phyloP scores from a whole-genome alignment of 2,329 filamentous ascomycete genomes.

The Diplodia scrobiculata region DNA sequence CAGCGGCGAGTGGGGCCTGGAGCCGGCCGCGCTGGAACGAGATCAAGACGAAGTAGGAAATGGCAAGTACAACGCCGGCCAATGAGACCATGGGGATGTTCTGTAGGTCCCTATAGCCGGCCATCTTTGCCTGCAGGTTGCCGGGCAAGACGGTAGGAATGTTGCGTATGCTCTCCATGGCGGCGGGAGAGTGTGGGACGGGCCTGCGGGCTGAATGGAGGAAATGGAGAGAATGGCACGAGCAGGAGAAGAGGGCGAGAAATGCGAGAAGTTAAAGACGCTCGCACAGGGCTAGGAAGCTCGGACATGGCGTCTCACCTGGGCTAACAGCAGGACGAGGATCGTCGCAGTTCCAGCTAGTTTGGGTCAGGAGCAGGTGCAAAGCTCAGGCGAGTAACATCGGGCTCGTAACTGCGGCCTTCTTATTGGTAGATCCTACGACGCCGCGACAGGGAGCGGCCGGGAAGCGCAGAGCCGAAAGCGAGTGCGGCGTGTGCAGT shows the following conservation, averaged over 20 bases:
- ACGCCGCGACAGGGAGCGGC: neutral
- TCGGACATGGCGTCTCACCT: neutral
- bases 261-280: neutral
- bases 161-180: slow-evolving; percentile 26
- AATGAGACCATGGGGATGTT: neutral
- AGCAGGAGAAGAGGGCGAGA: neutral
- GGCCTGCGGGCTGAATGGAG: too few relatives aligned
- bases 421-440: slow-evolving; percentile 10
- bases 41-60: slow-evolving; percentile 16
- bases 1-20: slow-evolving; percentile 18
- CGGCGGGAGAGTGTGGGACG: too few relatives aligned
- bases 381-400: neutral
- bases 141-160: slow-evolving; percentile 22
- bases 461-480: neutral
- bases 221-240: neutral
- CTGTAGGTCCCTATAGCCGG: slow-evolving; percentile 10
- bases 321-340: neutral
- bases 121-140: slow-evolving; percentile 14
- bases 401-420: neutral
- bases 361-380: neutral
- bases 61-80: neutral
- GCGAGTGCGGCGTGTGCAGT: neutral
- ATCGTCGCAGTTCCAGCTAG: neutral
- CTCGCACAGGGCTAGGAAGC: neutral
- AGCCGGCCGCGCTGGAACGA: slow-evolving; percentile 11